Base-by-base conservation (phyloP, 2,329 filamentous ascomycete species). In the Aspergillus pseudoterreus region DNA sequence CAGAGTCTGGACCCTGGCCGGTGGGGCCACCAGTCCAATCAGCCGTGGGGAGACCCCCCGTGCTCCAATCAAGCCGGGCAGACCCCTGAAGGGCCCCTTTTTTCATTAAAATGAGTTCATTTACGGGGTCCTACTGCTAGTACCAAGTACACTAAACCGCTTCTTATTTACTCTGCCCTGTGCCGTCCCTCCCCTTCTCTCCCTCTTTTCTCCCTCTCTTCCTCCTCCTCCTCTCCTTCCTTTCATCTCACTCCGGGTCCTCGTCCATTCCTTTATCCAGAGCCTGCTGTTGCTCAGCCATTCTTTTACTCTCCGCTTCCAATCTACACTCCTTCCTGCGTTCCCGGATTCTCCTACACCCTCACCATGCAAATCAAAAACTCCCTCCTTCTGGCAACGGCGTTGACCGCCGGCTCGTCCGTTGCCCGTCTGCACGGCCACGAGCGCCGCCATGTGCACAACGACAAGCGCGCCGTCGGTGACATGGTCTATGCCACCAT, bases 291-390 rank as follows among this genome's bases (percentile, higher is more conserved):
- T 43, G 38, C 47, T 49, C 47, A 38, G 43, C 15, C 51, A 50
- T 41, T 53, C 51, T 17, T 53, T 52, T 46, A 22, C 6, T 6
- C 6, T 6, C 22, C 22, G 6, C 22, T 6, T 24, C 30, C 50
- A 46, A 45, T 38, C 39, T 45, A 38, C n/a, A 42, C n/a, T 33
- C 8, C 19, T 33, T 38, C 30, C 45, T 43, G 51, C 51, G 48
- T 51, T 33, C 39, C 51, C 30, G 30, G 38, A 44, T 33, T 36
- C 33, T 35, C 50, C 24, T 51, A 55, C 42, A 24, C 15, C 27
- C 38, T 36, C 58, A 67, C 48, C 32, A 73, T 73, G 71, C 68
- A 71, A 54, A 51, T 72, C 59, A 71, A 72, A 57, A 68, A 69
- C 58, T 66, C 69, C 17, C 42, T 70, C 54, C 50, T 71, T 49